A percentile compares a stretch with the other conserved stretches of the same genome.
Conservation (phyloP, 1,284 basidiomycete genomes). For the Mycosarcoma maydis region DNA sequence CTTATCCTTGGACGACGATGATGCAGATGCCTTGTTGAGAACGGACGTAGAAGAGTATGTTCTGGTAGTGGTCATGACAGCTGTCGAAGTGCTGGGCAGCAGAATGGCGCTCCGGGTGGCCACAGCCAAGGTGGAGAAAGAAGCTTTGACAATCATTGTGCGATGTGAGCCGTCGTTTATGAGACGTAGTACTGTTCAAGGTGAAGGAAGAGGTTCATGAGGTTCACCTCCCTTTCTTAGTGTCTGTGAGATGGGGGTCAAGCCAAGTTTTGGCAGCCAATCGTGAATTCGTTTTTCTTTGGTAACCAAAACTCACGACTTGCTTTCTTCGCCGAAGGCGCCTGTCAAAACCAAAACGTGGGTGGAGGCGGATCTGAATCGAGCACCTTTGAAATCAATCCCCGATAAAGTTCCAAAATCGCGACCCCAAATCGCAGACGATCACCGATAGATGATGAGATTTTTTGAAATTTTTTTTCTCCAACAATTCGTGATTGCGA, state of each 20-base stretch:
- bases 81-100: slow-evolving; percentile 10
- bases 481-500: too few relatives aligned
- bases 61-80: slow-evolving; percentile 2
- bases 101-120: slow-evolving; percentile 17
- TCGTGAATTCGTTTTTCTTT: slow-evolving; percentile 14
- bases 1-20: slow-evolving; percentile 1
- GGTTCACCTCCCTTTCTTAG: too few relatives aligned
- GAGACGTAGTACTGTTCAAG: neutral
- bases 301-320: slow-evolving; percentile 8
- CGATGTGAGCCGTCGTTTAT: neutral
- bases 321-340: neutral
- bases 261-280: neutral
- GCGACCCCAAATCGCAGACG: too few relatives aligned
- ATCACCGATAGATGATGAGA: too few relatives aligned
- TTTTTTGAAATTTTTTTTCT: slow-evolving; percentile 28
- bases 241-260: too few relatives aligned
- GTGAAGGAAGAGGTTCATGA: neutral
- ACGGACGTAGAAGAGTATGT: slow-evolving; percentile 18
- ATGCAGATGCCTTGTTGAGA: slow-evolving; percentile 1
- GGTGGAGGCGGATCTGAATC: slow-evolving; percentile 26
- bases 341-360: slow-evolving; percentile 19
- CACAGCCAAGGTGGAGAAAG: slow-evolving; percentile 18
- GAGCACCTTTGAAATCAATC: too few relatives aligned
- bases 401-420: too few relatives aligned
- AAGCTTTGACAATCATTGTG: slow-evolving; percentile 31